Evolutionary conservation across 345 rosid species (phyloP), one percentile per base, ranked within the genome.

Genomic region (Gossypium longicalyx): DNA sequence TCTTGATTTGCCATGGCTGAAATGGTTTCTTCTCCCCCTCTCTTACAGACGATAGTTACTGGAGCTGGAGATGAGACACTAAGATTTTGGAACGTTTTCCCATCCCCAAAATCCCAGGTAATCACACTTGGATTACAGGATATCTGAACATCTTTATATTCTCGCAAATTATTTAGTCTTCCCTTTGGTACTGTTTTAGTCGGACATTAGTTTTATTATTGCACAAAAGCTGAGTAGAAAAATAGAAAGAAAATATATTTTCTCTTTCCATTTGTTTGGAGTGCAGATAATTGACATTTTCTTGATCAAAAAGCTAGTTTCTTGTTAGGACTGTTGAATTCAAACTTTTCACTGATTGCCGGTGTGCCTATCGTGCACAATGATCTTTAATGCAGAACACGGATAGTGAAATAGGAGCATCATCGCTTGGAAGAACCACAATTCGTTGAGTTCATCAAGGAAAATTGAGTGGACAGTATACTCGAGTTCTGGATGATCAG

Each of bases 31-130:
- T n/a, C 41, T 34, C 7, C 41, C 41, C 7, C 7, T 34, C 7
- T 47, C 20, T 71, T 79, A 79, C 88, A 96, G 99, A 91, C 93
- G 10, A 96, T 96, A 22, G 99, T 96, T 80, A 93, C 98, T 0
- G 99, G 99, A 81, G 99, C 99, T 49, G 99, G 99, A 75, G 98
- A 96, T 77, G 99, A 96, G 80, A 96, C 99, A 0, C 83, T 93
- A 27, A 85, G 98, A 78, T 96, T 96, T 82, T 96, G 99, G 99
- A 93, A 91, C 49, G 95, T 96, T 59, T 96, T 96, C 81, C 99
- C 98, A 49, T 89, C 97, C 62, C 98, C 94, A 0, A 96, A 93
- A 79, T 96, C 91, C 71, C 97, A 91, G 97, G 99, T 91, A 81
- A 22, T 15, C 12, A 72, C 16, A 59, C 48, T 34, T 41, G 51